Evolutionary conservation across 345 rosid species (phyloP).

Genomic region (Kernera saxatilis): DNA sequence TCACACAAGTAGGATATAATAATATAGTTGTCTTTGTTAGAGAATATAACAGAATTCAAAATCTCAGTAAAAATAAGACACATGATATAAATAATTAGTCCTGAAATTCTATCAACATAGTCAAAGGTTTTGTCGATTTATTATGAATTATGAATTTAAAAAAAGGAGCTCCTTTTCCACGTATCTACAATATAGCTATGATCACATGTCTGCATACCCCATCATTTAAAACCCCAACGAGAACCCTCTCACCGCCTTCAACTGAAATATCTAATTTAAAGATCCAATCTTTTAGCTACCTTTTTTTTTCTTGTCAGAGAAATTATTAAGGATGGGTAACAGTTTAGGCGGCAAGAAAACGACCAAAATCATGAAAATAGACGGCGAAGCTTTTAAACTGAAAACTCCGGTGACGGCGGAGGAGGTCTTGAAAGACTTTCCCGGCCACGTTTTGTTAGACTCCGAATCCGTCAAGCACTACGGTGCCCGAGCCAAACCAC

Average conservation of each 20-base stretch:
- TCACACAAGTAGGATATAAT: not conserved
- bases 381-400: conserved; percentile 74
- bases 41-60: not conserved
- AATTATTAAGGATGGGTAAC: conserved; percentile 61
- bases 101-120: not conserved
- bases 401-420: conserved; percentile 77
- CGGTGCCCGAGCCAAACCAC: conserved; percentile 73
- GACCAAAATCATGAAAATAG: conserved; percentile 78
- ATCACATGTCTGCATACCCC: conserved; percentile 12
- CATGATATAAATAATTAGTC: not conserved
- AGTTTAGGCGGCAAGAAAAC: conserved; percentile 57
- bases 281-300: not conserved
- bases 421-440: conserved; percentile 62
- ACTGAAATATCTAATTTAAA: not conserved
- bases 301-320: not conserved
- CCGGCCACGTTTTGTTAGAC: conserved; percentile 71
- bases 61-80: not conserved
- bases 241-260: conserved; percentile 3
- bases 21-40: not conserved
- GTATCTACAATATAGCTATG: not conserved
- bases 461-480: conserved; percentile 79
- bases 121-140: conserved; percentile 11
- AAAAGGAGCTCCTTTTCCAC: not conserved
- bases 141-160: not conserved
- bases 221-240: conserved; percentile 10